These are phyloP conservation scores for Aspergillus sp. DNA, from an alignment of 2,329 filamentous ascomycete genomes.

Conservation along the genomic window DNA sequence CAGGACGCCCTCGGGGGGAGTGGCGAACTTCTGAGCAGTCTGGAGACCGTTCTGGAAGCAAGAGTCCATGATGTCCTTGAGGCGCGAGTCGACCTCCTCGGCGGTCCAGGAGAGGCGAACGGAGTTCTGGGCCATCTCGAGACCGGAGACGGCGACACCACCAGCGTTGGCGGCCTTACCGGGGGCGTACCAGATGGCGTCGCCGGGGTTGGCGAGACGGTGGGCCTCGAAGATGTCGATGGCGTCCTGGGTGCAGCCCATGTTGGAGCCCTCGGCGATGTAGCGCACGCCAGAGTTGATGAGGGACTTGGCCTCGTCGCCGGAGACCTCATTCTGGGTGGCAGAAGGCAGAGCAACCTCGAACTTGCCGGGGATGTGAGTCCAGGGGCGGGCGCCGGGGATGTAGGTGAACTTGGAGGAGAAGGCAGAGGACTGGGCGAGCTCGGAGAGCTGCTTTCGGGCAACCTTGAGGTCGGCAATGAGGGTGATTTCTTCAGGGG, in stretches of 20 bases:
- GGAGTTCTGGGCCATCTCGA: conserved; percentile 99
- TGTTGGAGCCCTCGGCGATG: conserved; percentile 96
- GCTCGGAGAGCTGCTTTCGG: conserved; percentile 76
- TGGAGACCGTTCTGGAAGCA: conserved; percentile 87
- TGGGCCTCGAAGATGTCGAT: conserved; percentile 91
- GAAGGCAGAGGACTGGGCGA: conserved; percentile 58
- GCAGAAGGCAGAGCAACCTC: conserved; percentile 91
- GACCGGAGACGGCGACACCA: conserved; percentile 92
- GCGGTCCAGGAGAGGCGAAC: conserved; percentile 78
- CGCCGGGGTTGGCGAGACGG: conserved; percentile 62
- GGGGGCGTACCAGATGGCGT: conserved; percentile 90
- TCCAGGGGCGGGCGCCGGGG: conserved; percentile 84
- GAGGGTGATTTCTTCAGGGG: conserved; percentile 71
- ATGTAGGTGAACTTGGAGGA: conserved; percentile 78
- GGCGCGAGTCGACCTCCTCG: conserved; percentile 87
- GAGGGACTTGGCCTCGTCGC: conserved; percentile 82
- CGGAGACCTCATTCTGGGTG: conserved; percentile 95
- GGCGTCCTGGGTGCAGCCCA: conserved; percentile 95
- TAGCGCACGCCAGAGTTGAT: conserved; percentile 75
- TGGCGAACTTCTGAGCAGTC: conserved; percentile 87
- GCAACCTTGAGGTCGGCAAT: conserved; percentile 86
- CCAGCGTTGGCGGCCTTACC: conserved; percentile 97
- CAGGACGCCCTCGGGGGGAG: conserved; percentile 74
- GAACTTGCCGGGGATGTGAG: conserved; percentile 75
- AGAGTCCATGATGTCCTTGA: conserved; percentile 92